Percentiles rank a stretch among this genome's conserved stretches.
Evolutionary conservation across 495 filamentous ascomycete species (phyloP).

Genomic region (Pyrenopolyporus hunteri): DNA sequence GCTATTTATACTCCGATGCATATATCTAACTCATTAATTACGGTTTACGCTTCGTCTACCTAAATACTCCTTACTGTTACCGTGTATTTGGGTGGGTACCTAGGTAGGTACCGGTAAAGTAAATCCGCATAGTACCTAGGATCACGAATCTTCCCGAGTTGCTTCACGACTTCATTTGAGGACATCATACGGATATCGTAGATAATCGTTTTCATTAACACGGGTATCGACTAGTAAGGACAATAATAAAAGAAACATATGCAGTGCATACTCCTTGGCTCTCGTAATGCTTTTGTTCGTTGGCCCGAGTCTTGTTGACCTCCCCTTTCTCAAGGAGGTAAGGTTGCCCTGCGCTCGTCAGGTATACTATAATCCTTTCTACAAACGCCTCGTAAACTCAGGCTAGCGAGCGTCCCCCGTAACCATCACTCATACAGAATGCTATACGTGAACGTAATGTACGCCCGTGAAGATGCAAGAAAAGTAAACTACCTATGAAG

Average conservation of each 20-base stretch:
- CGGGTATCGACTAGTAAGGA: constrained; percentile 21
- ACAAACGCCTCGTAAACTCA: constrained; percentile 23
- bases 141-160: too few species aligned
- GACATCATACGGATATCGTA: too few species aligned
- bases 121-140: too few species aligned
- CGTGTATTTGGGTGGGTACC: too few species aligned
- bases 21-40: too few species aligned
- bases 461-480: not conserved
- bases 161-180: too few species aligned
- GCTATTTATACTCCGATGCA: too few species aligned
- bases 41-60: too few species aligned
- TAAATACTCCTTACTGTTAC: too few species aligned
- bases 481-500: constrained; percentile 3
- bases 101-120: too few species aligned
- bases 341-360: constrained; percentile 24
- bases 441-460: not conserved
- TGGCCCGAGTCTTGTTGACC: not conserved
- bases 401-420: not conserved
- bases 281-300: constrained; percentile 6
- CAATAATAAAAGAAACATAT: not conserved
- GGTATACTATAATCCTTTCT: not conserved
- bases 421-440: constrained; percentile 15
- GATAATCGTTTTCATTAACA: constrained; percentile 18
- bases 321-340: not conserved
- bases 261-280: not conserved